These are phyloP conservation scores for Aquilaria sinensis DNA, from an alignment of 345 rosid species.

Conservation along the genomic window DNA sequence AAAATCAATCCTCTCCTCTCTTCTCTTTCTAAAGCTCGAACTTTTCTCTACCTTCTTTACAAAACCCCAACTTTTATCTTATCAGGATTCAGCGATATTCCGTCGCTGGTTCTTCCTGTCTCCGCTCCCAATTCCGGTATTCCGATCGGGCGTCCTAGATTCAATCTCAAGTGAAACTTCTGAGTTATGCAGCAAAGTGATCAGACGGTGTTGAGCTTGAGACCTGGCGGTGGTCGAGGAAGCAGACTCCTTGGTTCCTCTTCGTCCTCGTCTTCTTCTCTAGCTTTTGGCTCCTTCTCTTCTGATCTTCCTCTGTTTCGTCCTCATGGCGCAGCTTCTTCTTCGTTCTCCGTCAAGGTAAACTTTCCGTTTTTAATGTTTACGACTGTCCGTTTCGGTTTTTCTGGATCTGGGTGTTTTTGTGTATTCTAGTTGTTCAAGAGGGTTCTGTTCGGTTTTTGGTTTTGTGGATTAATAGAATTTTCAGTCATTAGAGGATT, in stretches of 20 bases:
- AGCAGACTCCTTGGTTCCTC: slow-evolving; percentile 59
- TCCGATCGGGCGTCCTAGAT: slow-evolving; percentile 29
- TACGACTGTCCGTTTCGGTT: neutral
- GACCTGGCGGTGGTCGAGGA: slow-evolving; percentile 99
- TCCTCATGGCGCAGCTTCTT: slow-evolving; percentile 55
- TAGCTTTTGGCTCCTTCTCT: slow-evolving; percentile 54
- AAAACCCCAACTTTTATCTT: neutral
- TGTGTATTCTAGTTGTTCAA: neutral
- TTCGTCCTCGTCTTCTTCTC: slow-evolving; percentile 32
- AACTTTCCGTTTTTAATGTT: neutral
- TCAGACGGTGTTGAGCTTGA: slow-evolving; percentile 91
- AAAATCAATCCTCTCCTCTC: slow-evolving; percentile 9
- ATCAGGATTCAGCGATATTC: slow-evolving; percentile 26
- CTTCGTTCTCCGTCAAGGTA: slow-evolving; percentile 39
- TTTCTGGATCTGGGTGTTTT: slow-evolving; percentile 38
- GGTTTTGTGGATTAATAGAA: neutral
- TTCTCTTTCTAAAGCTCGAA: neutral
- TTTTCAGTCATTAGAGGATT: no score
- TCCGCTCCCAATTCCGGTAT: neutral
- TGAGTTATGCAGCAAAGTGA: slow-evolving; percentile 96
- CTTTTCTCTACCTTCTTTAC: neutral
- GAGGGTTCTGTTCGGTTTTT: neutral
- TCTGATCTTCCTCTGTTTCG: slow-evolving; percentile 70
- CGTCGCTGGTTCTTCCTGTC: slow-evolving; percentile 23
- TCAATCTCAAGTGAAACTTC: slow-evolving; percentile 22